Evolutionary conservation across 768 basidiomycete species (phyloP), one percentile per base, ranked within the genome.

Genomic region (Cantharellus cinnabarinus): DNA sequence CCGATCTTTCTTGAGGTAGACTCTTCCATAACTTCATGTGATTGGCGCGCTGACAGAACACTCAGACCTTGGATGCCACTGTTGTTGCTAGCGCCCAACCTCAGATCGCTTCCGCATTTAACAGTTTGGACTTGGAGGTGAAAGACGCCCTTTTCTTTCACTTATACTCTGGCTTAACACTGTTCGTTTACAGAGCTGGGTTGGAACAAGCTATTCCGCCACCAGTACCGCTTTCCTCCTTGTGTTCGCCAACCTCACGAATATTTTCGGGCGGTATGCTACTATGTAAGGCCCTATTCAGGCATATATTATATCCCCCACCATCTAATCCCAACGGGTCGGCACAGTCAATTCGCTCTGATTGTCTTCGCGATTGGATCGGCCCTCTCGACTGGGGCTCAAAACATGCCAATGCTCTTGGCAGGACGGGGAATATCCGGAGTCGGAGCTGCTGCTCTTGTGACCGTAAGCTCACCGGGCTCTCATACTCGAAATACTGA

Each of bases 141-240:
- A 37, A 37, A 54, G 52, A 10, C 35, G 14, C 52, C 52, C 38
- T 37, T 7, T 54, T 37, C 52, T 54, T 7, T 14, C 52, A 54
- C 44, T 10, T 29, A 48, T 48, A 54, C 52, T 37, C 10, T 14
- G 35, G 35, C 14, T 54, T 10, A 54, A 54, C 38, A 7, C 10
- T 10, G 10, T 10, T 29, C 10, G 1, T 10, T 48, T 48, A 48
- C 44, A 48, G 44, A 48, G 29, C 44, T 48, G 44, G 44, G 29
- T 48, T 48, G 44, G 44, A 48, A 78, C 77, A 1, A 63, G 71
- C 2, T 78, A 78, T 59, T 66, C 78, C 37, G 68, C 78, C 14
- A 71, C 77, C 0, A 76, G 76, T 15, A 77, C 77, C 2, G 75
- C 77, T 53, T 78, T 78, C 65, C 67, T 78, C 4, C 77, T 77